These are phyloP conservation scores for Asterella californica DNA, from an alignment of 225 moss, liverwort and hornwort genomes.

Conservation along the genomic window DNA sequence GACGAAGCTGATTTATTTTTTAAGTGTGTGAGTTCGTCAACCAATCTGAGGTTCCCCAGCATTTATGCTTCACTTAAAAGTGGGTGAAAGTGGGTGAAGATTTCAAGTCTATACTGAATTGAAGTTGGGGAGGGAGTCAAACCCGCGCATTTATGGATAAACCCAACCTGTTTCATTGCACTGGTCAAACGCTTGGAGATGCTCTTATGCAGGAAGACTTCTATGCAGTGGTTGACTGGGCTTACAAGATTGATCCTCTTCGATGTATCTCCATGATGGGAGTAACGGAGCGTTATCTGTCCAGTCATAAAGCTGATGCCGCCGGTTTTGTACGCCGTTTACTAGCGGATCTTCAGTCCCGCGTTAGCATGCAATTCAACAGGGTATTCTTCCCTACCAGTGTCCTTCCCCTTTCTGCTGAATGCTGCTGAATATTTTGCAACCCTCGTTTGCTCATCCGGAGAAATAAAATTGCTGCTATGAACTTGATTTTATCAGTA, in stretches of 20 bases:
- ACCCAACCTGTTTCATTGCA: too few species aligned
- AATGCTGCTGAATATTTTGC: not conserved
- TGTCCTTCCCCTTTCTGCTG: not conserved
- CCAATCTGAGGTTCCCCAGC: too few species aligned
- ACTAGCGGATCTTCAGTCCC: slow-evolving; percentile 84
- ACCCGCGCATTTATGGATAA: too few species aligned
- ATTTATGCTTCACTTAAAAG: too few species aligned
- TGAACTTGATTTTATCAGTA: not conserved
- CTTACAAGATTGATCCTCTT: slow-evolving; percentile 85
- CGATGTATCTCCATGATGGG: slow-evolving; percentile 99
- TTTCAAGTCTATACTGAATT: too few species aligned
- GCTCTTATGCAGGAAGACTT: slow-evolving; percentile 69
- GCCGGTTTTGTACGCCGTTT: slow-evolving; percentile 93
- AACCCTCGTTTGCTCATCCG: not conserved
- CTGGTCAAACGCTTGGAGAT: not conserved
- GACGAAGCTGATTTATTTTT: not conserved
- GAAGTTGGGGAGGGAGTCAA: too few species aligned
- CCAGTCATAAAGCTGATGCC: slow-evolving; percentile 86
- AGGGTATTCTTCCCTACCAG: slow-evolving; percentile 35
- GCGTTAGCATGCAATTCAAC: slow-evolving; percentile 88
- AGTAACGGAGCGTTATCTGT: slow-evolving; percentile 87
- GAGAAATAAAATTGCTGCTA: not conserved
- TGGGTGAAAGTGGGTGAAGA: too few species aligned
- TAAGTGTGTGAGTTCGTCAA: too few species aligned
- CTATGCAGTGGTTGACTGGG: slow-evolving; percentile 98